phyloP scores from a whole-genome alignment of 2,329 filamentous ascomycete species.

The Cladosporium sp. region DNA sequence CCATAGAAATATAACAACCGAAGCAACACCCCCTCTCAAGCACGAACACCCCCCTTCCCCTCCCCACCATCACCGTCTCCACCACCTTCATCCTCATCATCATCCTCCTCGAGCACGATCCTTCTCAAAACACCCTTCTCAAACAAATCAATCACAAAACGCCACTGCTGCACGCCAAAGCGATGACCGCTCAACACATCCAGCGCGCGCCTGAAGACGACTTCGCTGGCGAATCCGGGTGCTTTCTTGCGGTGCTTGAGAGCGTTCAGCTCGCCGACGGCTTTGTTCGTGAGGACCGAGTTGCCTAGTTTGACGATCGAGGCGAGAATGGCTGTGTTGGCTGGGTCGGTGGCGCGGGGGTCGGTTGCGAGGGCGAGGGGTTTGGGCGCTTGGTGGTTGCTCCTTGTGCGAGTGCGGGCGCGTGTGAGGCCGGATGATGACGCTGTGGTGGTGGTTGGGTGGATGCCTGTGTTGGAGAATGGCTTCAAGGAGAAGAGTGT shows the following conservation, averaged over 20 bases:
- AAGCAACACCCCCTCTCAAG: no score
- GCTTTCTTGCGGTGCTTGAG: slow-evolving; percentile 57
- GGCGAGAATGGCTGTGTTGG: slow-evolving; percentile 73
- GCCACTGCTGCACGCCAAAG: slow-evolving; percentile 79
- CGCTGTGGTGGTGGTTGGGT: slow-evolving; percentile 5
- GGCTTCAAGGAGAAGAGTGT: slow-evolving; percentile 67
- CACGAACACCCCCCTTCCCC: background rate
- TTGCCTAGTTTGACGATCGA: slow-evolving; percentile 87
- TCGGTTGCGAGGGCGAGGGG: slow-evolving; percentile 7
- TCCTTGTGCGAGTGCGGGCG: slow-evolving; percentile 13
- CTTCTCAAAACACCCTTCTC: slow-evolving; percentile 82
- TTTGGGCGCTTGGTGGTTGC: slow-evolving; percentile 2
- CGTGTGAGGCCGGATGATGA: slow-evolving; percentile 12
- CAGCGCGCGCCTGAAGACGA: slow-evolving; percentile 82
- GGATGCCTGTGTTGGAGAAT: slow-evolving; percentile 10
- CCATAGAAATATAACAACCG: no score
- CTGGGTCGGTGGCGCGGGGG: slow-evolving; percentile 45
- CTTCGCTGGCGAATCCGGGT: slow-evolving; percentile 68
- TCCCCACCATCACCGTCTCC: background rate
- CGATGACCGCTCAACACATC: slow-evolving; percentile 82
- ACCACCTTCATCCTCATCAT: slow-evolving; percentile 48
- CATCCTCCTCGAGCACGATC: slow-evolving; percentile 75
- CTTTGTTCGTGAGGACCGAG: slow-evolving; percentile 85
- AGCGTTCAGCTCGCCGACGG: slow-evolving; percentile 70
- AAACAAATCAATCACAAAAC: slow-evolving; percentile 91